Evolutionary conservation across 2,329 filamentous ascomycete species (phyloP), one percentile per base, ranked within the genome.

Genomic region (Boeremia exigua): DNA sequence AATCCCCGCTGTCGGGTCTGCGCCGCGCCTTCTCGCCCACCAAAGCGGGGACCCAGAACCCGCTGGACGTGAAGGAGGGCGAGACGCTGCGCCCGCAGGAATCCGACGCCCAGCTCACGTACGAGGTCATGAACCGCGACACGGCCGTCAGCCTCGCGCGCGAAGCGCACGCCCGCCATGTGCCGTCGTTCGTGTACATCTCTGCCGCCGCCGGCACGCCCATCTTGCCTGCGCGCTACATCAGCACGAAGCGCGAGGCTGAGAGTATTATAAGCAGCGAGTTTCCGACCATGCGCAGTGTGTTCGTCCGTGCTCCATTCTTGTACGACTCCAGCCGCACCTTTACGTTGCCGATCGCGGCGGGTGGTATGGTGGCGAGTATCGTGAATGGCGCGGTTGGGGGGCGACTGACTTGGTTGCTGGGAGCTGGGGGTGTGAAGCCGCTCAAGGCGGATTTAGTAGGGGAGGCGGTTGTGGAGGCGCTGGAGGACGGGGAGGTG

Each of bases 111-210:
- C 90, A 95, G 77, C 82, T 96, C 68, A 97, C 94, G 15, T 99
- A 99, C 79, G 95, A 98, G 80, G 83, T 92, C 58, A 97, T 99
- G 92, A 99, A 99, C 79, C 86, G 95, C 54, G 94, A 98, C 78
- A 84, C 84, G 79, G 94, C 94, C 43, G 86, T 98, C 58, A 84
- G 88, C 50, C 83, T 97, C 12, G 95, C 94, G 12, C 86, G 88
- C 69, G 90, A 94, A 72, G 87, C 92, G 1, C 82, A 83, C 25
- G 79, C 79, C 30, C 85, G 86, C 56, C 82, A 86, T 32, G 88
- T 88, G 12, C 78, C 82, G 15, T 86, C 87, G 0, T 97, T 96
- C 73, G 86, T 89, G 56, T 98, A 92, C 80, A 88, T 99, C 58
- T 96, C 92, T 32, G 95, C 95, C 2, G 90, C 92, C 0, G 91